Evolutionary conservation across 2,329 filamentous ascomycete species (phyloP).

Genomic region (Laburnicola sp.): DNA sequence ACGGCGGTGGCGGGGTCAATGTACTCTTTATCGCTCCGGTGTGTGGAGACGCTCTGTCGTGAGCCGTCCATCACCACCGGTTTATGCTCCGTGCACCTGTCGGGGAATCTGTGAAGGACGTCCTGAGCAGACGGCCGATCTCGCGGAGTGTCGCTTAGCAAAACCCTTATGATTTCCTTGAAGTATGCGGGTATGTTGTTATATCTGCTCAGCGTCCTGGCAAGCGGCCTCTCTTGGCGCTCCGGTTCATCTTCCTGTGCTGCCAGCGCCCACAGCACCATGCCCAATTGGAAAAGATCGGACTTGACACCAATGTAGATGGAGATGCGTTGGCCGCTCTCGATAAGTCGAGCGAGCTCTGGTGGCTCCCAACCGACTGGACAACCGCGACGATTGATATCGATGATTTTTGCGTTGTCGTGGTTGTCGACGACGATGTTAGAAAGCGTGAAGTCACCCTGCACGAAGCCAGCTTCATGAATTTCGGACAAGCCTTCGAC

Average conservation of each 20-base stretch:
- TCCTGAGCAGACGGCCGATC: conserved; percentile 72
- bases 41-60: conserved; percentile 44
- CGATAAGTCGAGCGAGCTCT: conserved; percentile 81
- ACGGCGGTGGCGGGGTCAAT: conserved; percentile 52
- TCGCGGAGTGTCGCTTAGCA: conserved; percentile 74
- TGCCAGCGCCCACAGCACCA: conserved; percentile 93
- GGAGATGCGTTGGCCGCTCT: conserved; percentile 84
- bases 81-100: conserved; percentile 19
- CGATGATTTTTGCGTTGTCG: conserved; percentile 92
- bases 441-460: conserved; percentile 94
- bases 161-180: conserved; percentile 72
- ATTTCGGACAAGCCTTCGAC: conserved; percentile 87
- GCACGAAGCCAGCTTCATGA: conserved; percentile 93
- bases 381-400: conserved; percentile 96
- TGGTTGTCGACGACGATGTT: conserved; percentile 91
- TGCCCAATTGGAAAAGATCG: conserved; percentile 92
- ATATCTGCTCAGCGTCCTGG: conserved; percentile 31
- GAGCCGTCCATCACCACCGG: conserved; percentile 17
- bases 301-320: conserved; percentile 99
- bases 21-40: conserved; percentile 52
- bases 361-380: conserved; percentile 97
- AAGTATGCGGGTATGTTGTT: conserved; percentile 77
- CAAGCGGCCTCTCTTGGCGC: conserved; percentile 68
- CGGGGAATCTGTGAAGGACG: conserved; percentile 57
- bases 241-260: conserved; percentile 90